Base-by-base conservation (phyloP, 2,329 filamentous ascomycete genomes). In the Verticillium isaacii region DNA sequence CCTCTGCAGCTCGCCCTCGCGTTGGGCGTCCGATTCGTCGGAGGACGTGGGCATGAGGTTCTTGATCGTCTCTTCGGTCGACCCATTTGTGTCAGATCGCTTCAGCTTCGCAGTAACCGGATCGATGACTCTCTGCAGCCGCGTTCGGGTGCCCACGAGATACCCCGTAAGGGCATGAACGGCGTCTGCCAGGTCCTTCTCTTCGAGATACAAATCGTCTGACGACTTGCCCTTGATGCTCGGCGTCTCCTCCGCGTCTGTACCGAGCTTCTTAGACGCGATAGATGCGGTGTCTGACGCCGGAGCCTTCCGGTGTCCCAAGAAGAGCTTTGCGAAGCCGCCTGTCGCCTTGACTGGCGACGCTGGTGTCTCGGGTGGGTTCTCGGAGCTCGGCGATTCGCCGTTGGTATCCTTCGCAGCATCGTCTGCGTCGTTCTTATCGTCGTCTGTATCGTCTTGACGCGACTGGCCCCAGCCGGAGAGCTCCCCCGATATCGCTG, bases 91-190 rank as follows among this genome's bases (percentile, higher is more conserved):
- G 58, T 80, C 74, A 23, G 66, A 75, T n/a, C 75, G 71, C 71
- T 85, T 86, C n/a, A 89, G 72, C 64, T 83, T 85, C 25, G 85
- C 86, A 0, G 86, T 89, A 12, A 78, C 80, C 0, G 86, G 85
- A 66, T 89, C 85, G 61, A 89, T 80, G 32, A 86, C 80, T 11
- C 84, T 78, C 70, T 89, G 86, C 56, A 89, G 77, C 25, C 86
- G 81, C 23, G 85, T 83, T 63, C 95, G 87, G 19, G 93, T 92
- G 65, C 96, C 92, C 0, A 93, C 94, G 8, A 99, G 83, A 71
- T 96, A 99, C 29, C 89, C 89, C 69, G 91, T 92, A 2, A 99
- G 82, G 65, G 94, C 93, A 54, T 89, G 84, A 17, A 95, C 91
- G 0, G 95, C 93, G 57, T 87, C 83, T 67, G 86, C 90, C 39